Evolutionary conservation across 2,329 filamentous ascomycete species (phyloP), one percentile per base, ranked within the genome.

Genomic region (Didymella pomorum): DNA sequence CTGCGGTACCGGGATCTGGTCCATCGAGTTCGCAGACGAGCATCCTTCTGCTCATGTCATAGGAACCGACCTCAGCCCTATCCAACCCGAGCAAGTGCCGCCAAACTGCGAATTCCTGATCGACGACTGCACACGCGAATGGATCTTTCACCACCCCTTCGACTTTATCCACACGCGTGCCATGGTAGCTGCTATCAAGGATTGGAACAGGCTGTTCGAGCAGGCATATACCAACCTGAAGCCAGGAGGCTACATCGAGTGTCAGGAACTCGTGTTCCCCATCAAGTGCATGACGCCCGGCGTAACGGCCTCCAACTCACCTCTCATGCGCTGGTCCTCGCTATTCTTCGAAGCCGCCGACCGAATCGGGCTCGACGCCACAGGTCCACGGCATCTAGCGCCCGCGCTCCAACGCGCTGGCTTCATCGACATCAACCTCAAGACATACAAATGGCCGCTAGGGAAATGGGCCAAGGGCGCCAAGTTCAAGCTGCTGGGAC

Each of bases 81-180:
- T 74, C 9, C 71, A 75, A 28, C 72, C 71, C 10, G 61, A 58
- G 18, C 64, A 67, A 48, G 70, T 75, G 7, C 72, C 73, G 2
- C 69, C 71, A 2, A 75, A 73, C 46, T 75, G 72, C 51, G 68
- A 68, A 21, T 77, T 77, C 31, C 56, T 76, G 7, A 72, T 77
- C 39, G 73, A 77, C 37, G 71, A 77, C 49, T 71, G 64, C 21
- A 70, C 73, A 26, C 79, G 83, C 45, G 80, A 84, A 9, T 89
- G 87, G 87, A 72, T 80, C 25, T 86, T 84, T 44, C 76, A 79
- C 8, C 72, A 81, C 28, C 72, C 71, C 14, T 87, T 85, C 66
- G 86, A 89, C 69, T 83, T 84, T 63, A 83, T 89, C 79, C 79
- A 84, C 80, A 69, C 81, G 69, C 69, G 82, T 64, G 67, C 82